Conservation (phyloP, 1,284 basidiomycete species). For the Sparassis latifolia region DNA sequence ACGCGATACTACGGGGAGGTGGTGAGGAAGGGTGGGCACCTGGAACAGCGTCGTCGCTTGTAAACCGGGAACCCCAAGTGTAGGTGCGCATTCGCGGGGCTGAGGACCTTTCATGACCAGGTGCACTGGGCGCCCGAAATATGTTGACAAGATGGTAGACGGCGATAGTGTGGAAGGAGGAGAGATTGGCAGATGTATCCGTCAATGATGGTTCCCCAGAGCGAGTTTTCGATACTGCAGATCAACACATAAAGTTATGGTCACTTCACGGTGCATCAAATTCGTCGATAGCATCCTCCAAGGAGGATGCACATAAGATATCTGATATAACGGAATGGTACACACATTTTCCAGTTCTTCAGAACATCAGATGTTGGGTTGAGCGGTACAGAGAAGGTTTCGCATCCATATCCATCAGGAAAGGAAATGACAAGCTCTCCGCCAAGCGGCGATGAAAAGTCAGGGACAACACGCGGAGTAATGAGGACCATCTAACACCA, state of each 20-base stretch:
- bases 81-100: conserved; percentile 44
- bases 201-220: conserved; percentile 42
- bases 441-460: conserved; percentile 36
- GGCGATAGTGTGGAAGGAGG: conserved; percentile 28
- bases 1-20: no score
- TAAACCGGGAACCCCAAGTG: conserved; percentile 47
- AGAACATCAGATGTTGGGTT: conserved; percentile 43
- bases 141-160: conserved; percentile 50
- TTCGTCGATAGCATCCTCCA: background rate
- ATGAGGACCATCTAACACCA: conserved; percentile 59
- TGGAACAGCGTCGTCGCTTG: conserved; percentile 54
- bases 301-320: background rate
- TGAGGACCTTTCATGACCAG: conserved; percentile 61
- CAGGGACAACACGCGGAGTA: conserved; percentile 43
- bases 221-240: conserved; percentile 25
- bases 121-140: conserved; percentile 52
- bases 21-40: conserved; percentile 19
- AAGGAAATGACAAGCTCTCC: conserved; percentile 50
- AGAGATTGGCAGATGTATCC: conserved; percentile 54
- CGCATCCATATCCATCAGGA: conserved; percentile 48
- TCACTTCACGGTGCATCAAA: no score
- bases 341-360: conserved; percentile 50
- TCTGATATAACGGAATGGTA: background rate
- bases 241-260: no score
- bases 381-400: conserved; percentile 52